A percentile compares a stretch with the other conserved stretches of the same genome.
Evolutionary conservation across 805 yeast species (phyloP).

Genomic region (Saturnispora saitoi): DNA sequence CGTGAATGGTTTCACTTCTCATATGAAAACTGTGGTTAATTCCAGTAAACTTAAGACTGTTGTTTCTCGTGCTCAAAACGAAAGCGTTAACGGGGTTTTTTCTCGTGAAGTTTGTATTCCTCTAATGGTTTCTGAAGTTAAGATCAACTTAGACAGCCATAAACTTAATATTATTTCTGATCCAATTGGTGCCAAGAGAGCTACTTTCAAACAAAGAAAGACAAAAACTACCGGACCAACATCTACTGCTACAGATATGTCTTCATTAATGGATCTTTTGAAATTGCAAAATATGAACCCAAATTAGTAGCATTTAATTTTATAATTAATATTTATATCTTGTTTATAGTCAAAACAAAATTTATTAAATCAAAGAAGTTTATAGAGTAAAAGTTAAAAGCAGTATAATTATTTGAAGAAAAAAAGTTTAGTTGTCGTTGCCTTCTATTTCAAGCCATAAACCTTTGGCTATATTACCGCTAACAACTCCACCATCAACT

Average conservation of each 20-base stretch:
- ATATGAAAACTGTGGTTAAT: conserved; percentile 17
- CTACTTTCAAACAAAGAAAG: background rate
- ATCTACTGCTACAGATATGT: background rate
- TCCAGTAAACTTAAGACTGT: conserved; percentile 11
- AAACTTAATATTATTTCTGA: conserved; percentile 2
- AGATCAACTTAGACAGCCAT: conserved; percentile 17
- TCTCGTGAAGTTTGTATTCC: conserved; percentile 26
- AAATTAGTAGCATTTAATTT: background rate
- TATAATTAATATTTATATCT: background rate
- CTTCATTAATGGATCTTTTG: conserved; percentile 4
- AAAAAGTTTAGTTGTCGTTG: background rate
- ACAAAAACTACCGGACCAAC: background rate
- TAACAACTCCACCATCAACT: conserved; percentile 45
- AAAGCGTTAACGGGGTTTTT: conserved; percentile 22
- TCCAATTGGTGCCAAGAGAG: conserved; percentile 1
- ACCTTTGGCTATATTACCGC: conserved; percentile 26
- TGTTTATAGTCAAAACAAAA: conserved; percentile 1
- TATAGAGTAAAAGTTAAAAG: background rate
- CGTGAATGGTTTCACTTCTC: conserved; percentile 39
- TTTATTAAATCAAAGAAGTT: background rate
- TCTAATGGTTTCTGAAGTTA: conserved; percentile 21
- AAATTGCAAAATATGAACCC: background rate
- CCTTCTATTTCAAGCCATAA: conserved; percentile 14
- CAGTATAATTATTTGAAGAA: background rate
- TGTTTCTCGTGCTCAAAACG: conserved; percentile 20